phyloP scores from a whole-genome alignment of 371 early-diverging fungal species.

The Synchytrium microbalum region DNA sequence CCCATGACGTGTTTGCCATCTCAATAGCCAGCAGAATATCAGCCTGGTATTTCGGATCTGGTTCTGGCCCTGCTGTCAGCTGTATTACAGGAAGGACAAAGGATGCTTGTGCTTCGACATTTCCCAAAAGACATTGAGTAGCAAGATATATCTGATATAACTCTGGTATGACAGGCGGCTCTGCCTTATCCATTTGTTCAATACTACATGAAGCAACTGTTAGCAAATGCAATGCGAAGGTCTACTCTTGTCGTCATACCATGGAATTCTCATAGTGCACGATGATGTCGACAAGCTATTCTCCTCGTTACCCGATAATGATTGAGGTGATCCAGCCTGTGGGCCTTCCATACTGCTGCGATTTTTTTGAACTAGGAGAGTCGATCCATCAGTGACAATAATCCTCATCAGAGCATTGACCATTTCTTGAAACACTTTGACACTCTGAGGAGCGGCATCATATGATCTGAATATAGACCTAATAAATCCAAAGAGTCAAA shows the following conservation, averaged over 20 bases:
- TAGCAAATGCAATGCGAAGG: neutral
- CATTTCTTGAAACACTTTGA: constrained; percentile 75
- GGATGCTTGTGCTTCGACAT: constrained; percentile 65
- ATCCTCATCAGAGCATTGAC: constrained; percentile 65
- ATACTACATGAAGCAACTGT: constrained; percentile 30
- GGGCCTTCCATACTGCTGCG: constrained; percentile 5
- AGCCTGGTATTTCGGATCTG: constrained; percentile 30
- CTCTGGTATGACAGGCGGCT: constrained; percentile 81
- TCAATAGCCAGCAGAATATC: constrained; percentile 61
- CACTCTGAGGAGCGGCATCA: constrained; percentile 59
- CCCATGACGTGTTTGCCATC: constrained; percentile 76
- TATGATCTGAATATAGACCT: constrained; percentile 63
- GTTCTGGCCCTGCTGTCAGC: constrained; percentile 24
- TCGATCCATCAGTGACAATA: constrained; percentile 67
- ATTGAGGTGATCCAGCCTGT: constrained; percentile 3
- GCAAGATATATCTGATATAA: constrained; percentile 77
- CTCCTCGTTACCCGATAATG: constrained; percentile 7
- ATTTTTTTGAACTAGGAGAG: constrained; percentile 15
- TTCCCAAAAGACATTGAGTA: constrained; percentile 53
- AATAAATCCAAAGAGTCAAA: constrained; percentile 2
- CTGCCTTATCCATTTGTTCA: constrained; percentile 87
- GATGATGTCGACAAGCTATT: constrained; percentile 35
- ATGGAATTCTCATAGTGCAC: constrained; percentile 65
- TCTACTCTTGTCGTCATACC: constrained; percentile 35
- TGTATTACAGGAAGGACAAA: constrained; percentile 54